Base-by-base conservation (phyloP, 2,329 filamentous ascomycete genomes). In the Neurospora sp. region DNA sequence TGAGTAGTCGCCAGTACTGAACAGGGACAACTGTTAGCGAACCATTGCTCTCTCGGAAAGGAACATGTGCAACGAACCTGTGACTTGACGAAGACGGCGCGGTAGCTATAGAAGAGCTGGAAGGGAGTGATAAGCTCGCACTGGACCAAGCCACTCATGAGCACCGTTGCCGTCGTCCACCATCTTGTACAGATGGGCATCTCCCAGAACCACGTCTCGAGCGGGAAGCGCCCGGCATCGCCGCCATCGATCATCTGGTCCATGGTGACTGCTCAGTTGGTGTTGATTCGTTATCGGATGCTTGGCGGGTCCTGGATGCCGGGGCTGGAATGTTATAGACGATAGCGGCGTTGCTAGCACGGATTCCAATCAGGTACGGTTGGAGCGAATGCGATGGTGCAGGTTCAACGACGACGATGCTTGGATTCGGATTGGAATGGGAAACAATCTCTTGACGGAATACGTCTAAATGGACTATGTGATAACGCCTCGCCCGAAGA, bases 181-280 rank as follows among this genome's bases (percentile, higher is more conserved):
- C 92, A 96, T 72, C 96, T 86, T 43, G 96, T 99, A 81, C 94
- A 97, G 36, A 96, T 89, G 3, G 96, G 96, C 91, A 97, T 97
- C 80, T 99, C 96, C 86, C 93, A 97, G 81, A 97, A 98, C 96
- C 96, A 99, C 75, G 95, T 91, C 81, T 98, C 96, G 8, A 99
- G 86, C 58, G 95, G 96, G 77, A 97, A 84, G 69, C 86, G 84
- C 71, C 85, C 87, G 74, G 85, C 87, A 70, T 87, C 86, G 71
- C 82, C 81, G 19, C 46, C 46, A 17, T 28, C 52, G 78, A 88
- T 84, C 76, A 87, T 84, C 76, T 86, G 85, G 74, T 88, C 86
- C 86, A 88, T 88, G 72, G 40, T 73, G 69, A 62, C 13, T 62
- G 52, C 52, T 33, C 28, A 10, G 28, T 62, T 28, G 28, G 52